Base-by-base conservation (phyloP, 495 filamentous ascomycete genomes). In the Podospora comata region DNA sequence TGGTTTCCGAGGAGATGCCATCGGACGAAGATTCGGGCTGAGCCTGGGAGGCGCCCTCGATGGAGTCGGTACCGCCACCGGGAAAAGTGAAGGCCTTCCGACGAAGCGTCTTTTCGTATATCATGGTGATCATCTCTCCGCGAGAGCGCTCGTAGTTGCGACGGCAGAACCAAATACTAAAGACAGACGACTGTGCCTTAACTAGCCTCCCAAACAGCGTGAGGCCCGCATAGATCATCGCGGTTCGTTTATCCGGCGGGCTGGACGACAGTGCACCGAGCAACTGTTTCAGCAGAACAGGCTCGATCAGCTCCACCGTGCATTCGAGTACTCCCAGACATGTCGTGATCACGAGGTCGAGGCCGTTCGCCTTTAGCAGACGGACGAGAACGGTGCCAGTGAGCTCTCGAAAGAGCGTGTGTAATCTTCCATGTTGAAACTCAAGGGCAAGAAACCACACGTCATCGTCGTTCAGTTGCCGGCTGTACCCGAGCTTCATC, bases 111-210 rank as follows among this genome's bases (percentile, higher is more conserved):
- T 96, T 96, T 74, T 93, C 91, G 66, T 93, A 93, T 28, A 95
- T 81, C 86, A 92, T 93, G 65, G 91, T 94, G 62, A 96, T 89
- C 87, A 94, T 88, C 74, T 94, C 92, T 9, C 92, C 92, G 57
- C 92, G 81, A 5, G 90, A 91, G 62, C 92, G 81, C 72, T 96
- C 92, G 71, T 94, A 96, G 66, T 63, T 68, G 53, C 92, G 85
- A 61, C 92, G 84, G 64, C 85, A 84, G 72, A 87, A 93, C 91
- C 92, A 94, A 0, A 93, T 77, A 60, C 76, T 86, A 68, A 94
- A 85, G 0, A 93, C 88, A 11, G 83, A 85, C 0, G 86, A 87
- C 65, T 96, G 92, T 1, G 83, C 79, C 48, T 82, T 82, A 32
- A 90, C 78, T 3, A 94, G 76, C 15, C 90, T 83, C 5, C 87